Conservation (phyloP, 495 filamentous ascomycete genomes). For the Copromyces sp. region DNA sequence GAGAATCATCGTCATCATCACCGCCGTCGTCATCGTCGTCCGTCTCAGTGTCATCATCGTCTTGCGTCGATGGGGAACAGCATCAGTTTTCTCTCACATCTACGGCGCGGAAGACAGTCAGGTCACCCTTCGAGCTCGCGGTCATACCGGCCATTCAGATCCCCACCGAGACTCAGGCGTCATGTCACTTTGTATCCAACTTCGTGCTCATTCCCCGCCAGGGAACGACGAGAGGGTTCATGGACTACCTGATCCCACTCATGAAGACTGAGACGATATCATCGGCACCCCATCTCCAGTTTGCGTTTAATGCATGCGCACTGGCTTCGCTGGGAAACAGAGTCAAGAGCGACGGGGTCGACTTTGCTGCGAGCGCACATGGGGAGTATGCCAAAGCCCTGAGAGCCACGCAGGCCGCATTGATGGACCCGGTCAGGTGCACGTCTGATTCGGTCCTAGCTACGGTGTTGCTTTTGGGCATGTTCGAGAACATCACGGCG, state of each 20-base stretch:
- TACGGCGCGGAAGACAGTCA: not conserved
- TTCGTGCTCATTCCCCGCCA: conserved; percentile 42
- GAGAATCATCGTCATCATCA: not conserved
- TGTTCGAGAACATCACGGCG: conserved; percentile 39
- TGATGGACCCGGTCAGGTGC: conserved; percentile 34
- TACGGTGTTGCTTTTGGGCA: conserved; percentile 49
- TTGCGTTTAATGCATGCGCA: conserved; percentile 52
- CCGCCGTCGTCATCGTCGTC: not conserved
- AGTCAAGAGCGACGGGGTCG: conserved; percentile 28
- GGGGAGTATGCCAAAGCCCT: conserved; percentile 42
- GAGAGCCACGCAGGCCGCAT: conserved; percentile 39
- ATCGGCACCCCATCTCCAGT: not conserved
- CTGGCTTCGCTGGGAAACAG: conserved; percentile 42
- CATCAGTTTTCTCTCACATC: not conserved
- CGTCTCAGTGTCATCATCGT: not conserved
- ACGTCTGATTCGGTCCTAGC: conserved; percentile 47
- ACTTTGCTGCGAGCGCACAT: conserved; percentile 28
- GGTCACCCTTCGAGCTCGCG: conserved; percentile 8
- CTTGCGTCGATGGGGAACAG: not conserved
- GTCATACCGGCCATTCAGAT: conserved; percentile 24
- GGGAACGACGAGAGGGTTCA: conserved; percentile 36
- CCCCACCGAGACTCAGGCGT: conserved; percentile 37
- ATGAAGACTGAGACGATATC: conserved; percentile 33
- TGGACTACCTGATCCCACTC: conserved; percentile 48
- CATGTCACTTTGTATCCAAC: conserved; percentile 45